Percentiles rank a stretch among this genome's conserved stretches.
These are phyloP conservation scores for Colletotrichum sp. DNA, from an alignment of 2,329 filamentous ascomycete genomes.

Conservation along the genomic window DNA sequence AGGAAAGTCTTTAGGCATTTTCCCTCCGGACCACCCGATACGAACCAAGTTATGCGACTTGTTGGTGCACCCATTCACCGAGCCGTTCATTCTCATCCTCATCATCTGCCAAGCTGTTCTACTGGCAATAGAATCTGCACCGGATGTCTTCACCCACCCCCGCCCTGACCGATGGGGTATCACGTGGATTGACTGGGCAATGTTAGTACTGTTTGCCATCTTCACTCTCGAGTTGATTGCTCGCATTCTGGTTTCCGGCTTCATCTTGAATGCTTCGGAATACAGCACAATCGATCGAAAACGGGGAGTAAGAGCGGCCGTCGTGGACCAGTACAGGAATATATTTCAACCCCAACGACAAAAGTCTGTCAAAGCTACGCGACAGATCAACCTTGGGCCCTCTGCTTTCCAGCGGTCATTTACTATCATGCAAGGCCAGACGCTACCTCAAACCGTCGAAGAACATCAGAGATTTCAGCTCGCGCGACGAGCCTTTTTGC, in stretches of 20 bases:
- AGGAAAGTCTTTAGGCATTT: slow-evolving; percentile 85
- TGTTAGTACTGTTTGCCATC: slow-evolving; percentile 83
- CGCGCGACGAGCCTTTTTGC: slow-evolving; percentile 87
- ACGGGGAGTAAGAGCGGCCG: slow-evolving; percentile 73
- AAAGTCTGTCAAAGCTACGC: slow-evolving; percentile 63
- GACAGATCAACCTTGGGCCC: slow-evolving; percentile 52
- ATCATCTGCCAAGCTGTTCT: slow-evolving; percentile 89
- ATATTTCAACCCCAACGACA: slow-evolving; percentile 85
- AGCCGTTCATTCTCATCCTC: slow-evolving; percentile 83
- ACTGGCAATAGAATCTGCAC: slow-evolving; percentile 82
- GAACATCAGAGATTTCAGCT: slow-evolving; percentile 85
- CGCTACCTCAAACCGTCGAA: slow-evolving; percentile 66
- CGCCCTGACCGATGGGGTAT: slow-evolving; percentile 71
- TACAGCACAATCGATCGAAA: slow-evolving; percentile 90
- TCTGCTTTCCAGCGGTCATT: slow-evolving; percentile 78
- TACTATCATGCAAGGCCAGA: slow-evolving; percentile 73
- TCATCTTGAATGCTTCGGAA: slow-evolving; percentile 87
- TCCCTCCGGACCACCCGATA: slow-evolving; percentile 78
- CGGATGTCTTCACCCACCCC: slow-evolving; percentile 69
- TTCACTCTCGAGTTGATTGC: slow-evolving; percentile 87
- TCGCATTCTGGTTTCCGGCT: slow-evolving; percentile 89
- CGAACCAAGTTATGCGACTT: slow-evolving; percentile 80
- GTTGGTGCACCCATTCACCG: slow-evolving; percentile 83
- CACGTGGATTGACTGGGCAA: slow-evolving; percentile 75
- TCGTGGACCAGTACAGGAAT: slow-evolving; percentile 76